These are phyloP conservation scores for Puccinia horiana DNA, from an alignment of 1,284 basidiomycete species.

Conservation along the genomic window DNA sequence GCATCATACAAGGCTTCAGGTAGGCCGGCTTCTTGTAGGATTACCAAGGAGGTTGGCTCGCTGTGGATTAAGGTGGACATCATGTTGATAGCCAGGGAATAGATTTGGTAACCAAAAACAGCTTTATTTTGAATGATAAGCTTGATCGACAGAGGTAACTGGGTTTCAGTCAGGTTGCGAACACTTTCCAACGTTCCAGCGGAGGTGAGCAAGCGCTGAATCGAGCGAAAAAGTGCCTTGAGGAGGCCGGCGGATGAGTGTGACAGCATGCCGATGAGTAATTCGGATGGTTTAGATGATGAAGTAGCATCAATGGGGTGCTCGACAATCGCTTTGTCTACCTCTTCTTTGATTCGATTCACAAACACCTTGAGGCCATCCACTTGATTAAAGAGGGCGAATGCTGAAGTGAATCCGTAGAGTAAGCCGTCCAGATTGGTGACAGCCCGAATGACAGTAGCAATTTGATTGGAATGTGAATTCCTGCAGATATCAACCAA, in stretches of 20 bases:
- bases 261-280: constrained; percentile 29
- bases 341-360: constrained; percentile 50
- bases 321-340: constrained; percentile 52
- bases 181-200: constrained; percentile 91
- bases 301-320: constrained; percentile 46
- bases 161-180: constrained; percentile 88
- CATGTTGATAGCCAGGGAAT: constrained; percentile 88
- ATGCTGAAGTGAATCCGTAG: constrained; percentile 83
- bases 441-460: constrained; percentile 71
- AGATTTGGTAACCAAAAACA: constrained; percentile 82
- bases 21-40: constrained; percentile 87
- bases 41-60: constrained; percentile 88
- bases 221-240: constrained; percentile 86
- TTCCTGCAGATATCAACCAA: constrained; percentile 85
- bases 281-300: constrained; percentile 31
- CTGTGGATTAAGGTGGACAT: constrained; percentile 99
- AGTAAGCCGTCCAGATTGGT: constrained; percentile 89
- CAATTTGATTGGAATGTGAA: constrained; percentile 67
- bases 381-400: constrained; percentile 80
- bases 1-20: constrained; percentile 86
- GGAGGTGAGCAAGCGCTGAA: constrained; percentile 94
- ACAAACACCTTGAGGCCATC: constrained; percentile 84
- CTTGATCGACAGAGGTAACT: constrained; percentile 81
- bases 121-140: constrained; percentile 79
- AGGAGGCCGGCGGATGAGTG: constrained; percentile 63